A percentile compares a stretch with the other conserved stretches of the same genome.
These are phyloP conservation scores for Yarrowia yakushimensis DNA, from an alignment of 805 yeast species.

Conservation along the genomic window DNA sequence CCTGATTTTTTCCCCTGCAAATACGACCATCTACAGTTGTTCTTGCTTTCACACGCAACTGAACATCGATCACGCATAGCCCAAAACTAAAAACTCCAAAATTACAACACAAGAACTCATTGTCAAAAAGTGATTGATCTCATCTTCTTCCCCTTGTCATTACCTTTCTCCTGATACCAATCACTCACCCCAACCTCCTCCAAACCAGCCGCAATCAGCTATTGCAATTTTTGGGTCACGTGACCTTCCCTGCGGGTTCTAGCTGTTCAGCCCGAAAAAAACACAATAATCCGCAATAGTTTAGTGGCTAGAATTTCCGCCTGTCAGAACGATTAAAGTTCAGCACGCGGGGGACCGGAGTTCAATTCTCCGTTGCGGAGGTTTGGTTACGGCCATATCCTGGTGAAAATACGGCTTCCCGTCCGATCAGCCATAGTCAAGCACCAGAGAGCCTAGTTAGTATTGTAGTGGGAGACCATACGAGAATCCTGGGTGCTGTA, in stretches of 20 bases:
- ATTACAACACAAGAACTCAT: too few relatives aligned
- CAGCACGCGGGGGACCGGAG: slow-evolving; percentile 24
- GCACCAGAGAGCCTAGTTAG: slow-evolving; percentile 20
- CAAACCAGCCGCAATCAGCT: background rate
- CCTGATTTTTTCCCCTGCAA: too few relatives aligned
- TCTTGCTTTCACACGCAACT: too few relatives aligned
- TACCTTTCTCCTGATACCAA: background rate
- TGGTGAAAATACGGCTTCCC: slow-evolving; percentile 20
- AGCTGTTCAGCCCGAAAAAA: too few relatives aligned
- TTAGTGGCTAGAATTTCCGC: slow-evolving; percentile 43
- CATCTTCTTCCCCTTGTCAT: background rate
- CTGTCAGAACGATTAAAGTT: slow-evolving; percentile 34
- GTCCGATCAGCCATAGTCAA: slow-evolving; percentile 21
- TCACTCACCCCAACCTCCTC: too few relatives aligned
- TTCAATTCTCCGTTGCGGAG: slow-evolving; percentile 22
- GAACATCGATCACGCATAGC: too few relatives aligned
- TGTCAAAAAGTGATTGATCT: too few relatives aligned
- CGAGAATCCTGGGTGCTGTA: slow-evolving; percentile 22
- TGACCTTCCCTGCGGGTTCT: background rate
- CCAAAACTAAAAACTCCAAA: too few relatives aligned
- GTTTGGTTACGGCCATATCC: slow-evolving; percentile 16
- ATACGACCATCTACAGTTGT: too few relatives aligned
- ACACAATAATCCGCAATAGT: slow-evolving; percentile 33
- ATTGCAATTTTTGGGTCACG: background rate
- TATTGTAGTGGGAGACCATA: slow-evolving; percentile 19